A percentile compares a stretch with the other conserved stretches of the same genome.
Evolutionary conservation across 2,329 filamentous ascomycete genomes (phyloP).

Genomic region (Ascochyta clinopodiicola): DNA sequence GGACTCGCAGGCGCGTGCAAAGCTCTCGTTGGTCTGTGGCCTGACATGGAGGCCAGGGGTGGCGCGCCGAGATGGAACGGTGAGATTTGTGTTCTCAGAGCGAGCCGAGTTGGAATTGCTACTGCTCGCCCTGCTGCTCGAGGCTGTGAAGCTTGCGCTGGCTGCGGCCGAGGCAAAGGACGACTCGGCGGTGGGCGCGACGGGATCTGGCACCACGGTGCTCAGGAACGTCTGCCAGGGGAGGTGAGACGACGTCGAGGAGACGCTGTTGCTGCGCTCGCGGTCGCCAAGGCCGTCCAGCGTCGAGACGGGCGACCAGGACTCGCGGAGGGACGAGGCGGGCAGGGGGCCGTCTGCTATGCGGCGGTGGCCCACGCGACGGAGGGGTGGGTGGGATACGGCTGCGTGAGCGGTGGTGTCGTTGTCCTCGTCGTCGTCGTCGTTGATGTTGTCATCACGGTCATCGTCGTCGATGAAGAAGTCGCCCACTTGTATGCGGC

Average conservation of each 20-base stretch:
- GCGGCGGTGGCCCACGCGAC: conserved; percentile 47
- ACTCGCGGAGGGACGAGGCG: conserved; percentile 46
- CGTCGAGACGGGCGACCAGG: conserved; percentile 44
- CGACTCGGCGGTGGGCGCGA: conserved; percentile 78
- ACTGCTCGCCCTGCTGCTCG: conserved; percentile 53
- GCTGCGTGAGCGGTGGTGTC: conserved; percentile 31
- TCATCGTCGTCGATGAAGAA: background rate
- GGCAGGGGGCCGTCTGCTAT: conserved; percentile 47
- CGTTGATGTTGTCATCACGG: too few species aligned
- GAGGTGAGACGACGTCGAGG: conserved; percentile 61
- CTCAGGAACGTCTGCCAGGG: conserved; percentile 82
- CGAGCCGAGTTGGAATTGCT: conserved; percentile 54
- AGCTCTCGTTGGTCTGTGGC: conserved; percentile 46
- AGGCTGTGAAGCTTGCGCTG: conserved; percentile 57
- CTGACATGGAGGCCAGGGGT: conserved; percentile 33
- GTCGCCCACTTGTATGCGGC: background rate
- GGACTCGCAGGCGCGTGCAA: conserved; percentile 61
- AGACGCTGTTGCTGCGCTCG: conserved; percentile 72
- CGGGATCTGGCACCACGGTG: conserved; percentile 81
- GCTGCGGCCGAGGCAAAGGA: conserved; percentile 77
- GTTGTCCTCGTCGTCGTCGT: too few species aligned
- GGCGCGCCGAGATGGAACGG: conserved; percentile 46
- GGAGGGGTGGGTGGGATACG: conserved; percentile 45
- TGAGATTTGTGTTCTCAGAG: conserved; percentile 48
- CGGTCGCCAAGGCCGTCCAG: conserved; percentile 84